Conservation (phyloP, 1,284 basidiomycete genomes). For the Papiliotrema nemorosa region DNA sequence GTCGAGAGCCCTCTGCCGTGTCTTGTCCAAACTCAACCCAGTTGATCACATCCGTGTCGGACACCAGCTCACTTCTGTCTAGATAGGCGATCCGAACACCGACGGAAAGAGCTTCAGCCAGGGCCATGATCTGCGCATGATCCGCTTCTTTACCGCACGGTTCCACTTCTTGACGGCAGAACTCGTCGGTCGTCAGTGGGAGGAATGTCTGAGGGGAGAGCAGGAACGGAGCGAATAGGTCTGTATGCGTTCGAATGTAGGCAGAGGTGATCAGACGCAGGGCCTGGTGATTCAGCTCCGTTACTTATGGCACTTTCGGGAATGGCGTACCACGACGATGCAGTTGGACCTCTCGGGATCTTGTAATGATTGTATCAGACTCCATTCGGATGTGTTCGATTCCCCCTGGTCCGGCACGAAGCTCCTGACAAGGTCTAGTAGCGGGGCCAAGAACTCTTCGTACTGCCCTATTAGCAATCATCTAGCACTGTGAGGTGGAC, state of each 20-base stretch:
- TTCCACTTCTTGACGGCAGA: slow-evolving; percentile 74
- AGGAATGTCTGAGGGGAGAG: slow-evolving; percentile 67
- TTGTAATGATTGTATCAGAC: slow-evolving; percentile 40
- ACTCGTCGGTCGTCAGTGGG: slow-evolving; percentile 59
- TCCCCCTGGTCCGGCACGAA: slow-evolving; percentile 47
- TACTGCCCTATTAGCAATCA: slow-evolving; percentile 18
- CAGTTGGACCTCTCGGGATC: slow-evolving; percentile 44
- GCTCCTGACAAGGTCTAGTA: slow-evolving; percentile 28
- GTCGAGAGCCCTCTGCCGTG: slow-evolving; percentile 40
- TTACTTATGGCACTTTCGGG: slow-evolving; percentile 53
- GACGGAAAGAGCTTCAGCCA: slow-evolving; percentile 64
- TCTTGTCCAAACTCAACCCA: slow-evolving; percentile 67
- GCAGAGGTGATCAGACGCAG: slow-evolving; percentile 77
- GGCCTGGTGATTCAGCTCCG: slow-evolving; percentile 21
- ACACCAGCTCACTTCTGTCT: slow-evolving; percentile 55
- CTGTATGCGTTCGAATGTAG: slow-evolving; percentile 65
- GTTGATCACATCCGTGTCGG: slow-evolving; percentile 30
- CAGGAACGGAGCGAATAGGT: slow-evolving; percentile 67
- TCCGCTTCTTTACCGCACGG: slow-evolving; percentile 82
- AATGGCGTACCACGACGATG: slow-evolving; percentile 49
- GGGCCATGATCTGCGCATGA: slow-evolving; percentile 76
- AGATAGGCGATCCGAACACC: slow-evolving; percentile 76
- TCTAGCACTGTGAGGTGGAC: not conserved
- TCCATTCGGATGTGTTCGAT: slow-evolving; percentile 19
- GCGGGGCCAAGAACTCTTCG: slow-evolving; percentile 43